These are phyloP conservation scores for Taiozyma sp. DNA, from an alignment of 1,139 yeast species.

Conservation along the genomic window DNA sequence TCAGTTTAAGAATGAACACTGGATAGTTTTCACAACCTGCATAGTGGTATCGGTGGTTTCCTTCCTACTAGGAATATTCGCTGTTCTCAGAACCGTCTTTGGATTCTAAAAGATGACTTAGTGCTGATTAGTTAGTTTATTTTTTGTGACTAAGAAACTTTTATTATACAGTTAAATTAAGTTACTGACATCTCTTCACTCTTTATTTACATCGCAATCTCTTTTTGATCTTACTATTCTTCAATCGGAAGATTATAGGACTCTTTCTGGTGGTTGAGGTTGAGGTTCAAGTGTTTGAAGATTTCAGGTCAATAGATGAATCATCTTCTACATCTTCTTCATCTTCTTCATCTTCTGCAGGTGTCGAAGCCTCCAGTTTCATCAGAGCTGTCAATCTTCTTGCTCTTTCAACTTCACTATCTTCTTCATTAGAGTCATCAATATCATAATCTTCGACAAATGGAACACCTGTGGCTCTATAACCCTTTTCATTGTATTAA, in stretches of 20 bases:
- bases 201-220: too few species aligned
- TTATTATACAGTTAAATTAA: too few species aligned
- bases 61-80: too few species aligned
- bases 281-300: background rate
- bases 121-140: too few species aligned
- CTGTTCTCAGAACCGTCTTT: too few species aligned
- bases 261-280: background rate
- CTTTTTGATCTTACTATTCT: background rate
- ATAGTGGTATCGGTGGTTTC: too few species aligned
- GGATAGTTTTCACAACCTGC: too few species aligned
- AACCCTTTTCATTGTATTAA: constrained; percentile 4
- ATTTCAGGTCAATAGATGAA: background rate
- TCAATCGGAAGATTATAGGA: background rate
- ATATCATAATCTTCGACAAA: constrained; percentile 10
- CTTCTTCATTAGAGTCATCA: background rate
- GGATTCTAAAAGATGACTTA: too few species aligned
- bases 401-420: background rate
- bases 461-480: background rate
- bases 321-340: background rate
- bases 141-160: too few species aligned
- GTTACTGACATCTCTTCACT: too few species aligned
- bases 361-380: background rate
- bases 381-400: background rate
- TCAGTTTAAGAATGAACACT: too few species aligned
- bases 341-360: background rate